Conservation (phyloP, 2,329 filamentous ascomycete genomes). For the Colletotrichum karsti region DNA sequence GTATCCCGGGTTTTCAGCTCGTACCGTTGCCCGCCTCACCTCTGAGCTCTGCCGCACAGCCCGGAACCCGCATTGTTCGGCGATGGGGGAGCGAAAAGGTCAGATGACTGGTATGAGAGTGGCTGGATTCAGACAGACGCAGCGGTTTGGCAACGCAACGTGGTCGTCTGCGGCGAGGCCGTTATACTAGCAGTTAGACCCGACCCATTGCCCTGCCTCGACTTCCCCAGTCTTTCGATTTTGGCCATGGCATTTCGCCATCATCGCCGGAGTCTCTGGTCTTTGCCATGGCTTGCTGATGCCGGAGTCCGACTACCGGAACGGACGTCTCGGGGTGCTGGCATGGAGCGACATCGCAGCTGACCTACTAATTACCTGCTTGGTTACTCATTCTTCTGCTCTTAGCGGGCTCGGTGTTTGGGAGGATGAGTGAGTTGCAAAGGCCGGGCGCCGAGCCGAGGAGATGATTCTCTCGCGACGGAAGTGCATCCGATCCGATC, state of each 20-base stretch:
- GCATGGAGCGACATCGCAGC: constrained; percentile 1
- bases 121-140: background rate
- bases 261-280: background rate
- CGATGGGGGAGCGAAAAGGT: background rate
- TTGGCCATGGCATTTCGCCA: background rate
- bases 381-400: background rate
- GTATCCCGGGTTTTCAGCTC: background rate
- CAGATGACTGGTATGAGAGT: constrained; percentile 20
- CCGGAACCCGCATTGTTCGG: background rate
- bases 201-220: background rate
- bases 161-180: background rate
- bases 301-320: constrained; percentile 9
- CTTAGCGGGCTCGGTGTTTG: constrained; percentile 1
- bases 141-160: background rate
- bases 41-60: constrained; percentile 10
- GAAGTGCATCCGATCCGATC: background rate
- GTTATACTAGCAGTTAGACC: background rate
- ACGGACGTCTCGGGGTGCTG: constrained; percentile 12
- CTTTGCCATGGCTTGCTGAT: background rate
- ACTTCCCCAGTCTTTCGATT: background rate
- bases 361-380: too few species aligned
- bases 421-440: background rate
- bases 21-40: background rate
- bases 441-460: constrained; percentile 11
- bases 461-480: background rate